phyloP scores from a whole-genome alignment of 352 stramenopile genomes.

The Globisporangium ultimum region DNA sequence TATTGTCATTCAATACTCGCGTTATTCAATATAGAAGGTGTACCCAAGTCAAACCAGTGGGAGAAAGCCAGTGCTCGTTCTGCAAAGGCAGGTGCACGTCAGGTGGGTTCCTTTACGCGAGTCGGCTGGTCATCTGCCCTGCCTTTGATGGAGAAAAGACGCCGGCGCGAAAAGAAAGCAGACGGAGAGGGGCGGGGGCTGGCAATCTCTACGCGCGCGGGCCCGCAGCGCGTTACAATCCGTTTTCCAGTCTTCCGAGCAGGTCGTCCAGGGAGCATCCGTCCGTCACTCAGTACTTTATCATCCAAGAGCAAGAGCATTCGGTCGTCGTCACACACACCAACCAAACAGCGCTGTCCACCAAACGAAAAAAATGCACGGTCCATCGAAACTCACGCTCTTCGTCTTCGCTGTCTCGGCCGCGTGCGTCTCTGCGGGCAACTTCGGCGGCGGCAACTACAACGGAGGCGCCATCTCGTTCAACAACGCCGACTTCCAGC shows the following conservation, averaged over 20 bases:
- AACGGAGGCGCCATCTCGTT: conserved; percentile 15
- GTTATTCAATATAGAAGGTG: background rate
- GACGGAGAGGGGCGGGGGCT: background rate
- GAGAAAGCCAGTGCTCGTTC: conserved; percentile 8
- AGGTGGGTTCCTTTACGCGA: conserved; percentile 4
- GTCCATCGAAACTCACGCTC: conserved; percentile 16
- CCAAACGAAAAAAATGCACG: conserved; percentile 8
- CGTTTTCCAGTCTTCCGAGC: conserved; percentile 25
- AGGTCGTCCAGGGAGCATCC: background rate
- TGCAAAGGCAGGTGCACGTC: conserved; percentile 14
- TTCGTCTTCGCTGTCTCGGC: conserved; percentile 11
- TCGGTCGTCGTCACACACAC: background rate
- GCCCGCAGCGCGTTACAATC: conserved; percentile 16
- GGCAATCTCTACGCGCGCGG: background rate
- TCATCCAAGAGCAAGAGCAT: conserved; percentile 3
- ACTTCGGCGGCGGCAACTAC: conserved; percentile 7
- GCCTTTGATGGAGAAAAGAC: conserved; percentile 7
- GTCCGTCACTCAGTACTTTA: background rate
- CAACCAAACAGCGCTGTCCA: background rate
- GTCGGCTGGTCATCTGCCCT: conserved; percentile 6
- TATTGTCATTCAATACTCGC: background rate
- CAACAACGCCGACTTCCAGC: conserved; percentile 15
- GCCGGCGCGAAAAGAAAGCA: background rate
- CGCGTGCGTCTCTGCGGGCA: conserved; percentile 7
- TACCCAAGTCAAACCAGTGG: background rate